Base-by-base conservation (phyloP, 148 eudicot species). In the Vaccinium macrocarpon region DNA sequence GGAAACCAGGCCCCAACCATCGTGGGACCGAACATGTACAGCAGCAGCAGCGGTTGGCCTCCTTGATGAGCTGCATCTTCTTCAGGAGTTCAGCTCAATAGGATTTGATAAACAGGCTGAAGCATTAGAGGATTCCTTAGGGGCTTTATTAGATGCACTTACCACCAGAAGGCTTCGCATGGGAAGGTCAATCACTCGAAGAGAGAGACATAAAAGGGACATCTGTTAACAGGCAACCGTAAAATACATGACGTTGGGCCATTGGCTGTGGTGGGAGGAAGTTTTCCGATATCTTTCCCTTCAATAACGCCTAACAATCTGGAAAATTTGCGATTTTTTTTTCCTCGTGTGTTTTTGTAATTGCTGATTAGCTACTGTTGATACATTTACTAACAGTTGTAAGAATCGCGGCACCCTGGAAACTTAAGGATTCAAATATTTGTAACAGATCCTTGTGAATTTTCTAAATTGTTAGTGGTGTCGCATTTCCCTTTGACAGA, bases 11-110 rank as follows among this genome's bases (percentile, higher is more conserved):
- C 98, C 99, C 82, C 99, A 96, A 83, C 99, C 99, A 73, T 92
- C 98, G 48, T 91, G 95, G 98, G 99, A 96, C 81, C 93, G 97
- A 48, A 96, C 99, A 14, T 96, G 99, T 85, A 96, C 99, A 85
- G 99, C 99, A 27, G 99, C 94, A 55, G 99, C 99, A 32, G 99
- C 96, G 13, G 89, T 91, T 46, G 91, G 92, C 32, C 98, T 96
- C 83, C 98, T 96, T 32, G 84, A 82, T 55, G 98, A 96, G 86
- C 88, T 96, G 87, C 94, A 93, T 5, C 89, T 86, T 64, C 81
- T 94, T 85, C 93, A 91, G 70, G 89, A 90, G 32, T 90, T 92
- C 82, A 87, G 89, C 86, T 83, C 91, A 18, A 86, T 89, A 57
- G 88, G 90, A 32, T 87, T 96, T 84, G 97, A 90, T 85, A 89